Evolutionary conservation across 495 filamentous ascomycete species (phyloP).

Genomic region (Lasiosphaeriaceae sp.): DNA sequence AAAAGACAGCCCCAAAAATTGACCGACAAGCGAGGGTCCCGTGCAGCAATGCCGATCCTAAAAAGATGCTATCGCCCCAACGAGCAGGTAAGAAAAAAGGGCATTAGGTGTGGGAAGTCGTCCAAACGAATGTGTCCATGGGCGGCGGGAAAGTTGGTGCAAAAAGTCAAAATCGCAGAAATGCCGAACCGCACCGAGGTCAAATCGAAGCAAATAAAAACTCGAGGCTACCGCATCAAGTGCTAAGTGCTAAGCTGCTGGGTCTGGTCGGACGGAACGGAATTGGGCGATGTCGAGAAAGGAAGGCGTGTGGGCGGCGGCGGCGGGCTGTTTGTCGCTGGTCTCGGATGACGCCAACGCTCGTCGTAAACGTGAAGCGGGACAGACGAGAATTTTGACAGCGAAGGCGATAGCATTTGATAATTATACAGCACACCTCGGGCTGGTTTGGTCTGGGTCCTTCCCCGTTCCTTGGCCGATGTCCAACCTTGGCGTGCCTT

Average conservation of each 20-base stretch:
- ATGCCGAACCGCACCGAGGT: neutral
- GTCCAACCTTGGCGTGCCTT: too few species aligned
- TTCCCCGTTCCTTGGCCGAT: too few species aligned
- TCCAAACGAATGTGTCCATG: neutral
- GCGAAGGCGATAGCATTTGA: neutral
- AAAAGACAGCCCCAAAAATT: neutral
- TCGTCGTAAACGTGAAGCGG: neutral
- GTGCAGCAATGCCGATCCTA: too few species aligned
- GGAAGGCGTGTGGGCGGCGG: neutral
- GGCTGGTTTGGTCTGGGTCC: too few species aligned
- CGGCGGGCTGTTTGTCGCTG: neutral
- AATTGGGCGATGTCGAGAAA: neutral
- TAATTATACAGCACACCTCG: too few species aligned
- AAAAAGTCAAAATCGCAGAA: neutral
- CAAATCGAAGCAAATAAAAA: neutral
- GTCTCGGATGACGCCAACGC: neutral
- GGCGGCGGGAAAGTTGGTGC: neutral
- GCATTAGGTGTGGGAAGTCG: neutral
- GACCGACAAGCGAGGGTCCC: neutral
- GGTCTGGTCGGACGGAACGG: neutral
- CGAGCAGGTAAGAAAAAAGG: too few species aligned
- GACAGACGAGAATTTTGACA: constrained; percentile 1
- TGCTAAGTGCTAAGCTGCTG: too few species aligned
- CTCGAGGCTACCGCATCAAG: neutral
- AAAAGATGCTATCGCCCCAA: too few species aligned